phyloP scores from a whole-genome alignment of 2,329 filamentous ascomycete genomes.

The Monosporascus sp. region DNA sequence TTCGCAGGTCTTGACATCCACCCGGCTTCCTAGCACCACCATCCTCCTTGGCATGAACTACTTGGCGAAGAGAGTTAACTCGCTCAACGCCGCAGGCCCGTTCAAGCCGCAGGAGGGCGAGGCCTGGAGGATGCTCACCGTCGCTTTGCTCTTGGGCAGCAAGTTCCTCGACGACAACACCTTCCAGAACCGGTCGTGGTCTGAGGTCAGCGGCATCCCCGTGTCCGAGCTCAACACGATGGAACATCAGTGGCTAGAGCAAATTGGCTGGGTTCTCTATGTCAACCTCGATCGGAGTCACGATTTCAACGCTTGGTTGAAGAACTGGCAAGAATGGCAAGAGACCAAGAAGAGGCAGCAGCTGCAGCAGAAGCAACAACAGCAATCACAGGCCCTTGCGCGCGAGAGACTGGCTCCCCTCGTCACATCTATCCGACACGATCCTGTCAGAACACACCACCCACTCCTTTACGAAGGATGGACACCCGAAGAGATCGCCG shows the following conservation, averaged over 20 bases:
- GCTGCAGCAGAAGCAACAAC: conserved; percentile 22
- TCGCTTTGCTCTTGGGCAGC: conserved; percentile 79
- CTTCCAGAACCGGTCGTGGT: conserved; percentile 96
- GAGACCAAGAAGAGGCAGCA: conserved; percentile 43
- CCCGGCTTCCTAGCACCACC: conserved; percentile 82
- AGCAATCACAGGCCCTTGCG: conserved; percentile 38
- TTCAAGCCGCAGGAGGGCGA: conserved; percentile 62
- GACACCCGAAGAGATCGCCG: conserved; percentile 50
- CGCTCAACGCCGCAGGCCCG: conserved; percentile 53
- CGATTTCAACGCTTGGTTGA: conserved; percentile 60
- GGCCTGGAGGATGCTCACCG: conserved; percentile 82
- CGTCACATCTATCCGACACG: conserved; percentile 43
- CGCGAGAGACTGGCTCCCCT: conserved; percentile 46
- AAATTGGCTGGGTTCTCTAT: conserved; percentile 80
- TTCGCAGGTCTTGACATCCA: conserved; percentile 83
- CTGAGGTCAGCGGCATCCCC: conserved; percentile 85
- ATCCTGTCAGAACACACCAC: conserved; percentile 27
- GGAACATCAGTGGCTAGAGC: conserved; percentile 81
- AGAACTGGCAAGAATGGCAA: conserved; percentile 55
- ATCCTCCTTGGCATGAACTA: conserved; percentile 90
- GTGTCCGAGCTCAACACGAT: conserved; percentile 79
- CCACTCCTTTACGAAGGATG: conserved; percentile 37
- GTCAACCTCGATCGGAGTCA: conserved; percentile 75
- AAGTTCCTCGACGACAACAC: conserved; percentile 97
- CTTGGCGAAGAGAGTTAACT: conserved; percentile 75